phyloP scores from a whole-genome alignment of 306 rosid species.

The Luffa acutangula region DNA sequence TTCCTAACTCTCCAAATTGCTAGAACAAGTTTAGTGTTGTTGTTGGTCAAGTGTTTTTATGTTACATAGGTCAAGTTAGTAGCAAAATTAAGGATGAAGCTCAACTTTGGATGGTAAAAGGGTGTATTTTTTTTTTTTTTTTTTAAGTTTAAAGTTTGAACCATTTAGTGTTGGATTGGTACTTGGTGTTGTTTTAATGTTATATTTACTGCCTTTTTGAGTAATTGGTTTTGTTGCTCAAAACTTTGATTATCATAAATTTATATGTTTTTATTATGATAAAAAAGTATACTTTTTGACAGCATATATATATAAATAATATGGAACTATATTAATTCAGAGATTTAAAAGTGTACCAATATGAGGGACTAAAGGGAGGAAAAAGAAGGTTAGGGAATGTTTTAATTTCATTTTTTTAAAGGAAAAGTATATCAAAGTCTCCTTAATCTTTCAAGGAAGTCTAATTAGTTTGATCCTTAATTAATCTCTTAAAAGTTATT shows the following conservation, averaged over 20 bases:
- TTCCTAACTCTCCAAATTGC: conserved; percentile 37
- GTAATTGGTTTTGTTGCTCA: background rate
- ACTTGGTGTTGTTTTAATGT: background rate
- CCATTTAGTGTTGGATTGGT: background rate
- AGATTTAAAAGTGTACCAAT: too few relatives aligned
- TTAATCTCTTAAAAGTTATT: too few relatives aligned
- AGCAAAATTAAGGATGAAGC: background rate
- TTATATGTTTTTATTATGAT: too few relatives aligned
- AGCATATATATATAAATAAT: too few relatives aligned
- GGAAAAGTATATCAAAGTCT: too few relatives aligned
- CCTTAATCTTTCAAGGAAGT: too few relatives aligned
- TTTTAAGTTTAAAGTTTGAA: background rate
- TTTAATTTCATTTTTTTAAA: too few relatives aligned
- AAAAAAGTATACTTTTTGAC: too few relatives aligned
- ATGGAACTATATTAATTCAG: background rate
- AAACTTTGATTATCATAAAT: background rate
- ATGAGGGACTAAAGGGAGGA: too few relatives aligned
- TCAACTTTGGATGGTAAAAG: background rate
- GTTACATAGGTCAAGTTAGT: background rate
- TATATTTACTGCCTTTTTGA: background rate
- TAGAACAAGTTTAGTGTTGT: background rate
- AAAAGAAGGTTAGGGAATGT: too few relatives aligned
- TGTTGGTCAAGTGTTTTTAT: background rate
- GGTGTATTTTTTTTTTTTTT: background rate
- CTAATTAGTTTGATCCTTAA: too few relatives aligned